Base-by-base conservation (phyloP, 352 stramenopile species). In the Phytopythium aichiense region DNA sequence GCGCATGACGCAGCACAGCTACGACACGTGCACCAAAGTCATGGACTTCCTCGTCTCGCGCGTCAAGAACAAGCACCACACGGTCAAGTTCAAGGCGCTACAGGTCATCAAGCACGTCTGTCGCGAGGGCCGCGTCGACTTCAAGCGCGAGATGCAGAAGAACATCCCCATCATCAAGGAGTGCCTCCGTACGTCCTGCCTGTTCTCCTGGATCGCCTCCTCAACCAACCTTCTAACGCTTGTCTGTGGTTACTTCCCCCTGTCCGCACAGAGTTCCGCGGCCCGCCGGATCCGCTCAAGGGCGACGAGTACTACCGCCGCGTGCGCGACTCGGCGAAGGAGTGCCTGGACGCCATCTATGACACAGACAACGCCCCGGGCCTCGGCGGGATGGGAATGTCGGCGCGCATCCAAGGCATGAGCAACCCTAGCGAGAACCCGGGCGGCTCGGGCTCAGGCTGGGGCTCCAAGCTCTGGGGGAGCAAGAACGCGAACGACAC, bases 31-130 rank as follows among this genome's bases (percentile, higher is more conserved):
- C 76, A 70, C 77, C 50, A 95, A 97, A 61, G 86, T 97, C 57
- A 81, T 85, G 65, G 86, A 94, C 31, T 98, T 93, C 69, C 79
- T 99, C 49, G 89, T 96, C 51, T 82, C 77, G 38, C 89, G 94
- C 60, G 83, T 98, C 54, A 89, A 94, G 73, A 98, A 98, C 71
- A 97, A 97, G 71, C 96, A 99, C 74, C 87, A 94, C 69, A 97
- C 96, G 65, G 79, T 98, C 68, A 98, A 98, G 75, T 93, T 81
- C 68, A 99, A 99, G 77, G 90, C 85, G 54, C 80, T 98, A 33
- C 83, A 96, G 64, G 90, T 98, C 37, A 96, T 97, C 71, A 98
- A 98, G 72, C 87, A 97, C 67, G 87, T 97, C 45, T 97, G 90
- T 58, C 84, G 89, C 51, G 86, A 94, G 45, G 91, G 90, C 50